phyloP scores from a whole-genome alignment of 2,329 filamentous ascomycete genomes.

The Scopulariopsis brevicaulis region DNA sequence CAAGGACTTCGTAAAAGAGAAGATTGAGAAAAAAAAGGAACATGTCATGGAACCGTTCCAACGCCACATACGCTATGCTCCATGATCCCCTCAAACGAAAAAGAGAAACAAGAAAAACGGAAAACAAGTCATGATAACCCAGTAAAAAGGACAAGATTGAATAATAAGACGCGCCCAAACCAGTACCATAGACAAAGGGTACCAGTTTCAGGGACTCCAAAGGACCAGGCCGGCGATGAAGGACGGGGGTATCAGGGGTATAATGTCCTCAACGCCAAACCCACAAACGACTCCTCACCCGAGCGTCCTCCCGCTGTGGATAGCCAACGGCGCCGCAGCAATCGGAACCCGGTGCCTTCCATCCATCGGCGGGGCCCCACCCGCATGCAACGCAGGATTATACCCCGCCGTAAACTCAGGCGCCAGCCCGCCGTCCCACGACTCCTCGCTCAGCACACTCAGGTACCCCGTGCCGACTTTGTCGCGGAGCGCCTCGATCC shows the following conservation, averaged over 20 bases:
- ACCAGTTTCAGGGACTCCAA: background rate
- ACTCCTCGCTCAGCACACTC: slow-evolving; percentile 72
- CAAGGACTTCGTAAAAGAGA: background rate
- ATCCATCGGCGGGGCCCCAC: background rate
- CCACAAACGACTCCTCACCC: slow-evolving; percentile 21
- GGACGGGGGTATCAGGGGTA: background rate
- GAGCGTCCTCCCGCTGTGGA: slow-evolving; percentile 40
- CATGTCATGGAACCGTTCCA: background rate
- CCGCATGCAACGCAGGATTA: background rate
- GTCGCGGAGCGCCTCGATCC: slow-evolving; percentile 74
- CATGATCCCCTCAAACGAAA: background rate
- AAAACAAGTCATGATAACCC: slow-evolving; percentile 1
- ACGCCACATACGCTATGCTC: slow-evolving; percentile 3
- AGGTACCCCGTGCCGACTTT: slow-evolving; percentile 84
- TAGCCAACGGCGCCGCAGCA: slow-evolving; percentile 24
- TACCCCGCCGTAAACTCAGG: slow-evolving; percentile 17
- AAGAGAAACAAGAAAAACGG: background rate
- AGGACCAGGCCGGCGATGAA: background rate
- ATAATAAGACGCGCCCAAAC: slow-evolving; percentile 6
- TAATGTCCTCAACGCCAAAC: background rate
- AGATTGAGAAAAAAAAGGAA: background rate
- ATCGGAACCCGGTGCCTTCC: background rate
- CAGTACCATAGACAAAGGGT: background rate
- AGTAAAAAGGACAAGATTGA: slow-evolving; percentile 10
- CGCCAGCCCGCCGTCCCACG: slow-evolving; percentile 36